Evolutionary conservation across 2,329 filamentous ascomycete genomes (phyloP).

Genomic region (Atkinsonella texensis): DNA sequence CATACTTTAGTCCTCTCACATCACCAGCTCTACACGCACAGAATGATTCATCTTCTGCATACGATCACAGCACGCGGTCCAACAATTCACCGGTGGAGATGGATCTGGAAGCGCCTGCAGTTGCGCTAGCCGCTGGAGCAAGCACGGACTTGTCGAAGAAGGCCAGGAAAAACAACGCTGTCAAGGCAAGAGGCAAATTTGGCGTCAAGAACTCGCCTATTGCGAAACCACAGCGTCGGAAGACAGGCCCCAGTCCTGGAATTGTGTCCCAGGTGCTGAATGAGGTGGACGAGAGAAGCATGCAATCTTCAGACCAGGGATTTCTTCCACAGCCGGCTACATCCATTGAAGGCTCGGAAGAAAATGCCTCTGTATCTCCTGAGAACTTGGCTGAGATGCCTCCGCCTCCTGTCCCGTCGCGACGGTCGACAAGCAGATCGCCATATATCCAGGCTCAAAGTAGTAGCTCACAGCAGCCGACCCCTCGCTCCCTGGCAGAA

Average conservation of each 20-base stretch:
- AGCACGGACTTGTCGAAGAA: constrained; percentile 41
- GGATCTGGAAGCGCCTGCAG: constrained; percentile 34
- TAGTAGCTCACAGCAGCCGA: constrained; percentile 15
- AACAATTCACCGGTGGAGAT: constrained; percentile 46
- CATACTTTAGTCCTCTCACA: constrained; percentile 74
- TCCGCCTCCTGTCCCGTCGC: constrained; percentile 53
- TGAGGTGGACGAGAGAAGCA: constrained; percentile 35
- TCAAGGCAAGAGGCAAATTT: constrained; percentile 38
- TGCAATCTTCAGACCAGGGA: constrained; percentile 21
- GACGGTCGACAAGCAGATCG: constrained; percentile 52
- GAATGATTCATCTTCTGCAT: constrained; percentile 35
- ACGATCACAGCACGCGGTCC: constrained; percentile 32
- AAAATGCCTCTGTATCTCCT: constrained; percentile 53
- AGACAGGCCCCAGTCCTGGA: constrained; percentile 37
- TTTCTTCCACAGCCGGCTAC: constrained; percentile 26
- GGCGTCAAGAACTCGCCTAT: constrained; percentile 61
- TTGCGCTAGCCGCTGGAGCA: constrained; percentile 22
- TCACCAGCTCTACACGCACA: constrained; percentile 71
- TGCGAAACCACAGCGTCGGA: constrained; percentile 51
- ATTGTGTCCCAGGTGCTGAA: constrained; percentile 43
- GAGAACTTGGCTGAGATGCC: constrained; percentile 55
- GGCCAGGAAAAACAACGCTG: constrained; percentile 36
- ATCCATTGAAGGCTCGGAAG: constrained; percentile 45
- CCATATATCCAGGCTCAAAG: constrained; percentile 52
- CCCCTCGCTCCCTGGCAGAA: constrained; percentile 4